phyloP scores from a whole-genome alignment of 2,329 filamentous ascomycete species.

The Falciphora oryzae region DNA sequence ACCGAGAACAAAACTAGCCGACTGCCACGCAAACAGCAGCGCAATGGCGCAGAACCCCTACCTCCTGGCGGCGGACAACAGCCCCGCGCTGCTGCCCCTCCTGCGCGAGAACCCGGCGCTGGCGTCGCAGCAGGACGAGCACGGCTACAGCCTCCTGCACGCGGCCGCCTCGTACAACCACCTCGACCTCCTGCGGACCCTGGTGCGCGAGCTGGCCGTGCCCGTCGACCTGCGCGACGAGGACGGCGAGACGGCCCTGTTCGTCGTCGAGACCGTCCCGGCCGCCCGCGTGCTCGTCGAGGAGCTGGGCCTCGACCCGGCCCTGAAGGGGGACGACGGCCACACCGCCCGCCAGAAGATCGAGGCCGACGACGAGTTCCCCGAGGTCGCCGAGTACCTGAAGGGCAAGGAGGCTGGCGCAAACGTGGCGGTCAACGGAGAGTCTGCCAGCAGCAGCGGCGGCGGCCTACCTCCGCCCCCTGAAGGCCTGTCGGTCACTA shows the following conservation, averaged over 20 bases:
- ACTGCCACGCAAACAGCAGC: neutral
- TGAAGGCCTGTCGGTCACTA: conserved; percentile 67
- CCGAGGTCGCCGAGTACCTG: conserved; percentile 69
- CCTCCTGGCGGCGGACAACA: conserved; percentile 77
- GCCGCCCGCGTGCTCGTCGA: conserved; percentile 76
- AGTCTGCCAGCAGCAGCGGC: conserved; percentile 26
- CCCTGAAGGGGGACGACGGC: conserved; percentile 64
- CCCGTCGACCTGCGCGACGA: conserved; percentile 80
- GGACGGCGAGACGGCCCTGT: conserved; percentile 90
- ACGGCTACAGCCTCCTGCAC: conserved; percentile 92
- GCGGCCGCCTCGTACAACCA: conserved; percentile 92
- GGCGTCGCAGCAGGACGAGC: conserved; percentile 75
- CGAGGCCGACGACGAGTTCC: conserved; percentile 69
- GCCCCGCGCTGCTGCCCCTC: conserved; percentile 64
- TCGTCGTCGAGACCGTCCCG: conserved; percentile 77
- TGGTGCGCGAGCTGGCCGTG: conserved; percentile 72
- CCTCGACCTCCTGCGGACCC: conserved; percentile 66
- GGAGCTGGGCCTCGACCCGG: conserved; percentile 67
- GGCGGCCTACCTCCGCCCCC: conserved; percentile 58
- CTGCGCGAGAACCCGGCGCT: conserved; percentile 70
- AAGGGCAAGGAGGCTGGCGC: conserved; percentile 25
- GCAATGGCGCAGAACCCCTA: conserved; percentile 58
- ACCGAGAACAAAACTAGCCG: neutral
- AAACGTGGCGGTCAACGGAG: conserved; percentile 17
- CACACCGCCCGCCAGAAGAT: conserved; percentile 79